phyloP scores from a whole-genome alignment of 78 protist genomes.

The Acrasis kona region DNA sequence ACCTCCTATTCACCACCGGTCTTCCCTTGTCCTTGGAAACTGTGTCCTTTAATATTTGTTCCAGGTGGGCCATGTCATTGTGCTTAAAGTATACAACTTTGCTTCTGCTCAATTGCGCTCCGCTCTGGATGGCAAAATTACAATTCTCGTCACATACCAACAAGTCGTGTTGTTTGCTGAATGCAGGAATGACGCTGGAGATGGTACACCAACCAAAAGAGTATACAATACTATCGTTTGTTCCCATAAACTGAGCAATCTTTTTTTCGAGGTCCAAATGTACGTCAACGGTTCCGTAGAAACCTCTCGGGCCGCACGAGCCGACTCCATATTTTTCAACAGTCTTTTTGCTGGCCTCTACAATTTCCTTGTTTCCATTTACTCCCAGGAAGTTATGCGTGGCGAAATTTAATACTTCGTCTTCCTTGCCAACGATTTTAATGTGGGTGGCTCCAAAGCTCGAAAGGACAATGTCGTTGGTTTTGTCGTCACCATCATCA shows the following conservation, averaged over 20 bases:
- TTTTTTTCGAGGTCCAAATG: conserved; percentile 75
- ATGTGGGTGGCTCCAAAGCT: background rate
- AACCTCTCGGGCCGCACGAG: conserved; percentile 97
- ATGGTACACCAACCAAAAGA: conserved; percentile 76
- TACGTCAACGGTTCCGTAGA: conserved; percentile 91
- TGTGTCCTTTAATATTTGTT: background rate
- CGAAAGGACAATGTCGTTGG: background rate
- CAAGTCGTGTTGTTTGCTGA: conserved; percentile 73
- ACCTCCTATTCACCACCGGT: conserved; percentile 46
- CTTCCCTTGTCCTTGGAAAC: background rate
- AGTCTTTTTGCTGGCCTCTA: conserved; percentile 24
- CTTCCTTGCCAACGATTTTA: background rate
- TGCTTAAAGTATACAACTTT: conserved; percentile 39
- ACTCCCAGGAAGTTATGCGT: conserved; percentile 4
- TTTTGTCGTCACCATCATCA: background rate
- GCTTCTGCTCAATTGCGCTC: conserved; percentile 56
- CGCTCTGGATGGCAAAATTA: conserved; percentile 52
- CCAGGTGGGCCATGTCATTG: conserved; percentile 58
- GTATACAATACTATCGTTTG: conserved; percentile 67
- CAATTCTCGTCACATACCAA: conserved; percentile 43
- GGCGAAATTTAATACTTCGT: conserved; percentile 7
- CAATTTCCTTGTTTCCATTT: background rate
- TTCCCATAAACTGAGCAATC: conserved; percentile 50
- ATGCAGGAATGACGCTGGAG: conserved; percentile 80
- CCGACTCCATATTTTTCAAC: conserved; percentile 87